A percentile compares a stretch with the other conserved stretches of the same genome.
Conservation (phyloP, 768 basidiomycete species). For the Inosperma sp. region DNA sequence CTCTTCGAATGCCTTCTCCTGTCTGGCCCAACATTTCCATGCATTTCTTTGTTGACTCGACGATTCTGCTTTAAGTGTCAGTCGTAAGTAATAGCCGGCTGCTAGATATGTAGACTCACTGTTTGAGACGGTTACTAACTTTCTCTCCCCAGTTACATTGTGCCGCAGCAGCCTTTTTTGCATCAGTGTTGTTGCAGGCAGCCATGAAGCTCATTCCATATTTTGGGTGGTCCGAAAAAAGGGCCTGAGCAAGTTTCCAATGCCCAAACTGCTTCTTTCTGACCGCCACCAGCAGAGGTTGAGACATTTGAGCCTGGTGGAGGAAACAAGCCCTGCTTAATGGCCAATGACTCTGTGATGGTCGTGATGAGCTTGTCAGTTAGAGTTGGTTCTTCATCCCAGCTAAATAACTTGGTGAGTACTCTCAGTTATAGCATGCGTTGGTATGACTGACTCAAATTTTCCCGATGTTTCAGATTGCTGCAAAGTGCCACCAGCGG, state of each 20-base stretch:
- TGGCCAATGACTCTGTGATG: not conserved
- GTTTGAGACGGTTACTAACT: not conserved
- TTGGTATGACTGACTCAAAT: not conserved
- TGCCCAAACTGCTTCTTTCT: slow-evolving; percentile 14
- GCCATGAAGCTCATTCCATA: slow-evolving; percentile 2
- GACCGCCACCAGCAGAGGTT: slow-evolving; percentile 9
- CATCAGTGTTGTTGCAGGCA: not conserved
- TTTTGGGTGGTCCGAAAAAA: slow-evolving; percentile 13
- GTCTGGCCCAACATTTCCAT: slow-evolving; percentile 10
- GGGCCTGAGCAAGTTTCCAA: slow-evolving; percentile 5
- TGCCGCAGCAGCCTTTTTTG: not conserved
- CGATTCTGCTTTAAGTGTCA: not conserved
- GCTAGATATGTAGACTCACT: not conserved
- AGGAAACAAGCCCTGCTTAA: slow-evolving; percentile 19
- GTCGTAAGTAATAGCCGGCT: not conserved
- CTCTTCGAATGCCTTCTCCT: slow-evolving; percentile 16
- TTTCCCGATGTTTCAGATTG: not conserved
- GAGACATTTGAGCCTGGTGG: slow-evolving; percentile 11
- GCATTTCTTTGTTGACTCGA: not conserved
- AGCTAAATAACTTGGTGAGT: not conserved
- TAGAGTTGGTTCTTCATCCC: not conserved
- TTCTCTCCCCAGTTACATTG: not conserved
- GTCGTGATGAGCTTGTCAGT: not conserved
- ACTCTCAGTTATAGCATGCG: no score
- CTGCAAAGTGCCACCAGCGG: no score